Evolutionary conservation across 345 rosid genomes (phyloP).

Genomic region (Ailanthus altissimus): DNA sequence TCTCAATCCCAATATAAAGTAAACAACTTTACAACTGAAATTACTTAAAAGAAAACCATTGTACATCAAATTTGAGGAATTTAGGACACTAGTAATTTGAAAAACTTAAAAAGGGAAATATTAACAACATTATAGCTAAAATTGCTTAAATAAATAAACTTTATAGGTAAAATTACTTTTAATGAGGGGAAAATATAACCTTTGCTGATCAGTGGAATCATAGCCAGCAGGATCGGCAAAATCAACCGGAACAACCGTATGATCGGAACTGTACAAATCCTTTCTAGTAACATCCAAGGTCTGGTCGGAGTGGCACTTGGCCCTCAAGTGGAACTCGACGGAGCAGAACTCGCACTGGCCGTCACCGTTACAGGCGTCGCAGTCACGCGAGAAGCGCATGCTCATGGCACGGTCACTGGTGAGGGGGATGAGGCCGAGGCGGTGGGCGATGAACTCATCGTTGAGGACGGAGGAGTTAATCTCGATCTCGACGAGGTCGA

Average conservation of each 20-base stretch:
- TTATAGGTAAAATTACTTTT: neutral
- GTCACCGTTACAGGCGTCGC: conserved; percentile 95
- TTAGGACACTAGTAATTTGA: neutral
- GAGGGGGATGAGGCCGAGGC: conserved; percentile 90
- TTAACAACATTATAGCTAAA: neutral
- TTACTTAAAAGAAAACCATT: neutral
- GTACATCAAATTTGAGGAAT: neutral
- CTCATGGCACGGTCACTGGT: conserved; percentile 86
- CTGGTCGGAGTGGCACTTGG: conserved; percentile 78
- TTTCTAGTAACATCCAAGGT: conserved; percentile 90
- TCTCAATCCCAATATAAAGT: neutral
- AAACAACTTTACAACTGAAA: neutral
- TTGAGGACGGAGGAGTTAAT: conserved; percentile 86
- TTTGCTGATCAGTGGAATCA: conserved; percentile 62
- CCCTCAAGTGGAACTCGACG: conserved; percentile 79
- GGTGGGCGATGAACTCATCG: conserved; percentile 97
- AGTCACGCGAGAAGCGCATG: conserved; percentile 95
- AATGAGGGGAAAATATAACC: conserved; percentile 32
- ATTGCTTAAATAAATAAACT: neutral
- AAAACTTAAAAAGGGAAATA: neutral
- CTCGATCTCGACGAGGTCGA: conserved; percentile 93
- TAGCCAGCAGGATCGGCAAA: conserved; percentile 52
- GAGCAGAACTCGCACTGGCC: conserved; percentile 98
- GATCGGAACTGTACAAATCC: conserved; percentile 83
- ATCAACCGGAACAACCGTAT: conserved; percentile 83